Evolutionary conservation across 108 stramenopile species (phyloP), one percentile per base, ranked within the genome.

Genomic region (Epithemia pelagica): DNA sequence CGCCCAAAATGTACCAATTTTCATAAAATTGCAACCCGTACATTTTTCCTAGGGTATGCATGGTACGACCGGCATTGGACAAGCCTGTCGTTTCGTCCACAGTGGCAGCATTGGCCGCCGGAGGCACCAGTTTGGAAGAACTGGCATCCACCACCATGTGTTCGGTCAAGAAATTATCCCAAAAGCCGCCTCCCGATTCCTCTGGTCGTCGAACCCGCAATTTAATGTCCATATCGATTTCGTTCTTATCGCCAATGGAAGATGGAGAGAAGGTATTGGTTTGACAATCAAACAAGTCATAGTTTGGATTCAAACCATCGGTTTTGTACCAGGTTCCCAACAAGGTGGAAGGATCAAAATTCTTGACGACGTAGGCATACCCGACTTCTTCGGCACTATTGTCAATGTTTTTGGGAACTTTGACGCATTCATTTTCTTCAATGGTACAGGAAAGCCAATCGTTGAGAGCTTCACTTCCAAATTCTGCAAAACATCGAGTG

Each of bases 271-370:
- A 97, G 19, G 85, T 87, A 68, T 97, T 97, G 28, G 82, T 69
- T 64, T 97, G 96, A 72, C 96, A 97, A 66, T 94, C 92, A 73
- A 96, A 97, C 67, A 92, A 78, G 78, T 96, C 95, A 72, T 97
- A 95, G 59, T 94, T 92, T 58, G 91, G 89, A 78, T 95, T 91
- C 61, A 92, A 74, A 25, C 96, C 95, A 70, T 94, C 78, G 1
- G 90, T 91, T 76, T 97, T 97, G 73, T 90, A 96, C 96, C 96
- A 97, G 28, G 71, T 87, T 20, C 96, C 96, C 37, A 90, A 69
- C 64, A 97, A 70, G 20, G 72, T 59, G 2, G 58, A 64, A 1
- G 91, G 88, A 74, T 93, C 87, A 81, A 97, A 97, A 22, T 65
- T 74, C 32, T 76, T 61, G 19, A 90, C 60, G 2, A 76, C 56